Evolutionary conservation across 1,284 basidiomycete genomes (phyloP).

Genomic region (Microbotryomycetes sp.): DNA sequence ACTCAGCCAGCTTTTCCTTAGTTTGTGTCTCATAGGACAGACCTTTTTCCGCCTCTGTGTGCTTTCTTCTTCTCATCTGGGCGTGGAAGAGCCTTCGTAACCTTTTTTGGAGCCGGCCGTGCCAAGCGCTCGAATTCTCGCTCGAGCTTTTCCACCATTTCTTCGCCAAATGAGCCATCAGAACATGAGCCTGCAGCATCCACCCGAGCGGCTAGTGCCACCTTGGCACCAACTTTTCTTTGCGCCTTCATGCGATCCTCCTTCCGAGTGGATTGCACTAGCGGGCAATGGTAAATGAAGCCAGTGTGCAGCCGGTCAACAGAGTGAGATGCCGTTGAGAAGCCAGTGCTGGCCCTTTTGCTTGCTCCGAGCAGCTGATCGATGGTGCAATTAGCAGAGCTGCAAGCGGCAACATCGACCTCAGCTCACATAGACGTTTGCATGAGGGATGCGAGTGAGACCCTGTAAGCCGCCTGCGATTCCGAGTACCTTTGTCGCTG

Average conservation of each 20-base stretch:
- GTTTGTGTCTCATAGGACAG: too few species aligned
- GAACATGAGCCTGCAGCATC: conserved; percentile 71
- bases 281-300: conserved; percentile 87
- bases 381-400: background rate
- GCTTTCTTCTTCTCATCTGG: conserved; percentile 90
- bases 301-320: conserved; percentile 74
- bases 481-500: conserved; percentile 94
- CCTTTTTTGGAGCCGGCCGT: conserved; percentile 89
- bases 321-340: conserved; percentile 60
- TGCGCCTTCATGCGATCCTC: conserved; percentile 90
- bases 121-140: conserved; percentile 85
- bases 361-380: conserved; percentile 82
- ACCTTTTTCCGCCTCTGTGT: conserved; percentile 89
- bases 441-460: conserved; percentile 87
- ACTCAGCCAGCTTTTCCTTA: too few species aligned
- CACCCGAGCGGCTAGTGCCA: conserved; percentile 81
- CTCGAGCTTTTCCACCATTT: conserved; percentile 75
- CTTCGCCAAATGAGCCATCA: conserved; percentile 68
- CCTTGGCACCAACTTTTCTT: conserved; percentile 86
- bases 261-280: conserved; percentile 76
- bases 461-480: conserved; percentile 89
- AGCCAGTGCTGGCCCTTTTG: conserved; percentile 78
- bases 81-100: conserved; percentile 89
- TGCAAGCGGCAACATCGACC: background rate
- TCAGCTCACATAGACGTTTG: conserved; percentile 78